Evolutionary conservation across 1,284 basidiomycete genomes (phyloP).

Genomic region (Trametes sp.): DNA sequence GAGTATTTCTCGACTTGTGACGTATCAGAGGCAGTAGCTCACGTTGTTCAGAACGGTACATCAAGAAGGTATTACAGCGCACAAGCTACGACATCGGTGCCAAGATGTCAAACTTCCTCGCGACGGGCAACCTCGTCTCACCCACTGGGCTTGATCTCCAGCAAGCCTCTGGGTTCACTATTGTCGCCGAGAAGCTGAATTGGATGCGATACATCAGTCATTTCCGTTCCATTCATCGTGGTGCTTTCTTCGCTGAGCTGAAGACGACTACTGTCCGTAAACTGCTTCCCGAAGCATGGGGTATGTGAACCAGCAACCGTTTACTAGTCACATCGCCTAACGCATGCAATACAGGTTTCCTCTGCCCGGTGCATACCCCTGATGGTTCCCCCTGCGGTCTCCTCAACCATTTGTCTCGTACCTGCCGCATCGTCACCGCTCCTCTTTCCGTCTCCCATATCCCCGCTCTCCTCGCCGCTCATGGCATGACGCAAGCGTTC

Average conservation of each 20-base stretch:
- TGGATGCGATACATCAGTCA: constrained; percentile 99
- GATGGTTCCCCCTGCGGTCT: constrained; percentile 98
- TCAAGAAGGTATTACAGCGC: constrained; percentile 79
- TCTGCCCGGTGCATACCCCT: constrained; percentile 99
- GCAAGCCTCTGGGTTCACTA: constrained; percentile 97
- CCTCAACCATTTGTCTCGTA: constrained; percentile 95
- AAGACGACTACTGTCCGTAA: constrained; percentile 99
- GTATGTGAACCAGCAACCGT: constrained; percentile 49
- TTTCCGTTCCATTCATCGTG: constrained; percentile 98
- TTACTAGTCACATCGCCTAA: background rate
- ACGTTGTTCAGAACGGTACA: constrained; percentile 72
- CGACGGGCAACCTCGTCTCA: constrained; percentile 96
- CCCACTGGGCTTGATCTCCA: constrained; percentile 97
- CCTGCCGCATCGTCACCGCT: constrained; percentile 90
- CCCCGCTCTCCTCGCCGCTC: constrained; percentile 81
- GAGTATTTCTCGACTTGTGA: constrained; percentile 39
- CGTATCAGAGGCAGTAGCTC: constrained; percentile 12
- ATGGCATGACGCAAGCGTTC: constrained; percentile 96
- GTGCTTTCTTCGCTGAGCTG: constrained; percentile 98
- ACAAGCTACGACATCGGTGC: constrained; percentile 94
- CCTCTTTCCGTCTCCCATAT: constrained; percentile 83
- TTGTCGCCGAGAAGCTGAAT: constrained; percentile 99
- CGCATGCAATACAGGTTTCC: constrained; percentile 70
- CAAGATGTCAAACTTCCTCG: constrained; percentile 93
- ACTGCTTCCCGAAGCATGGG: constrained; percentile 98